Conservation (phyloP, 2,329 filamentous ascomycete species). For the Aspergillus felis region DNA sequence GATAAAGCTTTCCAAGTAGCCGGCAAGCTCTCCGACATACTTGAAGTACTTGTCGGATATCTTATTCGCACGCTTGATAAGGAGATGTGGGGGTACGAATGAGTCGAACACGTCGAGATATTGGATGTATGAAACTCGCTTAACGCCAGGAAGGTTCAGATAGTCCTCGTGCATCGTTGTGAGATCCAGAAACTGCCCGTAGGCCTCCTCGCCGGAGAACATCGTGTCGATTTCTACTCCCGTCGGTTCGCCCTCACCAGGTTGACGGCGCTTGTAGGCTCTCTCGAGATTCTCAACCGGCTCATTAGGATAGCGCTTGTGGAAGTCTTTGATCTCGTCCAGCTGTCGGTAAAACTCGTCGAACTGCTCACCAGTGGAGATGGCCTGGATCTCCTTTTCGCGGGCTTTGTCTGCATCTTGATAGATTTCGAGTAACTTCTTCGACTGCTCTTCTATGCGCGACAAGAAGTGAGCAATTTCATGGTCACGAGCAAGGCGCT, state of each 20-base stretch:
- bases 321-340: constrained; percentile 76
- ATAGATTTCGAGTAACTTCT: constrained; percentile 77
- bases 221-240: constrained; percentile 76
- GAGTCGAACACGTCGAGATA: constrained; percentile 89
- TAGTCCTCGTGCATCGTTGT: constrained; percentile 81
- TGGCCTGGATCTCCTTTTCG: constrained; percentile 74
- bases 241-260: constrained; percentile 60
- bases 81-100: constrained; percentile 70
- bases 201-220: constrained; percentile 94
- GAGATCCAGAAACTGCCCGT: constrained; percentile 87
- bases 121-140: constrained; percentile 83
- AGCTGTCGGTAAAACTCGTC: constrained; percentile 88
- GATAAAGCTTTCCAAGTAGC: constrained; percentile 86
- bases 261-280: constrained; percentile 72
- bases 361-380: constrained; percentile 81
- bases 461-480: constrained; percentile 82
- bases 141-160: constrained; percentile 81
- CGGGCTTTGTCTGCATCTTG: constrained; percentile 69
- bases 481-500: constrained; percentile 85
- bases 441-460: constrained; percentile 82
- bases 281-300: constrained; percentile 92
- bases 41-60: constrained; percentile 88
- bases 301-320: constrained; percentile 87
- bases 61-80: constrained; percentile 77
- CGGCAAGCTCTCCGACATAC: constrained; percentile 75